Conservation (phyloP, 1,284 basidiomycete species). For the Ganoderma leucocontextum region DNA sequence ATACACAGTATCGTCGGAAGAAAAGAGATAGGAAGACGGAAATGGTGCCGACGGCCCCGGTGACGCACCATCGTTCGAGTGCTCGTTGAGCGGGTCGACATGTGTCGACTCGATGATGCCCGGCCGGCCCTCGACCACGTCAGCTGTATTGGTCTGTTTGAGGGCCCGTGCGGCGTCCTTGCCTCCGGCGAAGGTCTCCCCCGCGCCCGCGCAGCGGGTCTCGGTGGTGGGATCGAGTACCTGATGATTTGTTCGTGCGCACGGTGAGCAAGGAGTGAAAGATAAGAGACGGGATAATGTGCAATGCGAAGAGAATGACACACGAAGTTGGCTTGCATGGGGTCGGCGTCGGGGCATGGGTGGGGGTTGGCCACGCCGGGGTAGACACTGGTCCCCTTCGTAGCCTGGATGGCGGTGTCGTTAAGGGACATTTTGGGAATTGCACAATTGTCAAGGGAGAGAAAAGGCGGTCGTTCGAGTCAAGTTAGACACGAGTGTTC, state of each 20-base stretch:
- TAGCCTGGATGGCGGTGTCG: conserved; percentile 43
- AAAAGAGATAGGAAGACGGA: background rate
- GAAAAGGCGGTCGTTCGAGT: background rate
- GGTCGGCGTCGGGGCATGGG: conserved; percentile 46
- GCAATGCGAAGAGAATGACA: conserved; percentile 25
- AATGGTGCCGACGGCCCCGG: background rate
- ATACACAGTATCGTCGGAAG: background rate
- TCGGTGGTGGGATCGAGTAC: conserved; percentile 50
- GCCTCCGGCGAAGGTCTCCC: conserved; percentile 47
- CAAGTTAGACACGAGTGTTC: background rate
- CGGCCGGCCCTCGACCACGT: conserved; percentile 58
- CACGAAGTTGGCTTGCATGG: conserved; percentile 54
- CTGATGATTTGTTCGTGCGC: conserved; percentile 35
- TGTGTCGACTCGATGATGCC: conserved; percentile 61
- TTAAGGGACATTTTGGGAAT: conserved; percentile 41
- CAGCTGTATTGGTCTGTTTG: conserved; percentile 46
- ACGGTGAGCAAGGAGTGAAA: background rate
- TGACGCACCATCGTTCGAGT: conserved; percentile 50
- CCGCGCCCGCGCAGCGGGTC: conserved; percentile 51
- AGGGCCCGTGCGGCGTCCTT: conserved; percentile 48
- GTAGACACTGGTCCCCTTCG: conserved; percentile 48
- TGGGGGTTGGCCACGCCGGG: conserved; percentile 58
- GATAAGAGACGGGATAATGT: background rate
- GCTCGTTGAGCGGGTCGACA: conserved; percentile 58
- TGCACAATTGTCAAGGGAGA: background rate